Conservation (phyloP, 192 early-diverging fungal genomes). For the Globomyces pollinis-pini region DNA sequence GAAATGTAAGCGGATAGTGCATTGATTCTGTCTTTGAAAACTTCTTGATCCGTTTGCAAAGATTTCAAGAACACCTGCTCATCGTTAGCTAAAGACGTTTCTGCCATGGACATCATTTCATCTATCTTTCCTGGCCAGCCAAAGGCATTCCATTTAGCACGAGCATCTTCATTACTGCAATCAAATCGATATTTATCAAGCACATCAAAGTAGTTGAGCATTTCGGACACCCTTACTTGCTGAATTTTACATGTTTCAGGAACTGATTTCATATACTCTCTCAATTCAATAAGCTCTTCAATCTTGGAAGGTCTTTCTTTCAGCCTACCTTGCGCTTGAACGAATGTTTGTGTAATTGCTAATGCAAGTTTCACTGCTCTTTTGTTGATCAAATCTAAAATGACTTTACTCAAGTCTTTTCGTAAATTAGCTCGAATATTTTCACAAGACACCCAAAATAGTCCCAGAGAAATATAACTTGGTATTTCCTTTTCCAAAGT, state of each 20-base stretch:
- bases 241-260: conserved; percentile 40
- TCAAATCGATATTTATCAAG: conserved; percentile 51
- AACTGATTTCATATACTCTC: conserved; percentile 50
- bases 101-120: conserved; percentile 38
- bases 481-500: conserved; percentile 53
- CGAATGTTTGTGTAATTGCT: conserved; percentile 36
- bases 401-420: conserved; percentile 49
- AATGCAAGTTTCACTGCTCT: conserved; percentile 32
- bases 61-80: conserved; percentile 41
- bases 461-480: conserved; percentile 42
- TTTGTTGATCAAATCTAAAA: conserved; percentile 41
- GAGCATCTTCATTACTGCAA: conserved; percentile 52
- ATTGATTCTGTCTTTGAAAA: conserved; percentile 53
- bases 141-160: conserved; percentile 42
- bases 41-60: conserved; percentile 52
- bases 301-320: conserved; percentile 51
- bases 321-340: conserved; percentile 30
- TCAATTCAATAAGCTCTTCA: conserved; percentile 51
- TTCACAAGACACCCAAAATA: conserved; percentile 53
- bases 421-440: conserved; percentile 39
- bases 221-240: conserved; percentile 34
- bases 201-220: conserved; percentile 49
- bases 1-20: conserved; percentile 35
- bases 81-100: conserved; percentile 40
- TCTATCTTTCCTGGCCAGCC: conserved; percentile 48